Base-by-base conservation (phyloP, 345 rosid genomes). In the Dimocarpus longan region DNA sequence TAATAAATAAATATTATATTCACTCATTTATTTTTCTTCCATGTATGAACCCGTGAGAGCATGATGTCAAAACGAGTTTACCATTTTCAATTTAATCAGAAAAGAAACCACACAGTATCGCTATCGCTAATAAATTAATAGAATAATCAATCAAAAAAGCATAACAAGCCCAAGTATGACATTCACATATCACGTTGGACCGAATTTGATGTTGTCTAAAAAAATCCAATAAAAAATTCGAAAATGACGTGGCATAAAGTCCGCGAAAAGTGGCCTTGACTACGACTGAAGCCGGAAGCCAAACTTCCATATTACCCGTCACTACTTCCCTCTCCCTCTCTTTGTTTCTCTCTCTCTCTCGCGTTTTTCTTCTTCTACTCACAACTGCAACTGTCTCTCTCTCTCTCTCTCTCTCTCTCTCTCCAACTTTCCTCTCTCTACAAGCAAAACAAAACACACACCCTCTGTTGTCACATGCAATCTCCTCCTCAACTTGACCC, bases 391-490 rank as follows among this genome's bases (percentile, higher is more conserved):
- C 9, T 15, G 24, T 67, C 56, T 44, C 15, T 19, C 18, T 57
- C 73, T 75, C 67, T 21, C 66, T 78, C n/a, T n/a, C n/a, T n/a
- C n/a, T 26, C 28, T 26, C 28, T 1, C 1, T 26, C 28, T 26
- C 28, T n/a, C 28, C 42, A 54, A 83, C 71, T 78, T 79, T 77
- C 66, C 82, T 79, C 74, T 69, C 82, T 62, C 69, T 37, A 74
- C 6, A 68, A 78, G 78, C 28, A 73, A 70, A 75, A 56, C 54
- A 1, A 5, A 32, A 11, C 63, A 28, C 19, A 24, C 1, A 46
- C 46, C 24, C 60, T 18, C 42, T 43, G 54, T 3, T 22, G 69
- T 12, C 71, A 64, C 73, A 76, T 79, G 82, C 79, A 19, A 26
- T 28, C 76, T n/a, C 65, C 66, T 19, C 7, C 68, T 10, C 50